Evolutionary conservation across 108 stramenopile genomes (phyloP).

Genomic region (Poteriospumella lacustris): DNA sequence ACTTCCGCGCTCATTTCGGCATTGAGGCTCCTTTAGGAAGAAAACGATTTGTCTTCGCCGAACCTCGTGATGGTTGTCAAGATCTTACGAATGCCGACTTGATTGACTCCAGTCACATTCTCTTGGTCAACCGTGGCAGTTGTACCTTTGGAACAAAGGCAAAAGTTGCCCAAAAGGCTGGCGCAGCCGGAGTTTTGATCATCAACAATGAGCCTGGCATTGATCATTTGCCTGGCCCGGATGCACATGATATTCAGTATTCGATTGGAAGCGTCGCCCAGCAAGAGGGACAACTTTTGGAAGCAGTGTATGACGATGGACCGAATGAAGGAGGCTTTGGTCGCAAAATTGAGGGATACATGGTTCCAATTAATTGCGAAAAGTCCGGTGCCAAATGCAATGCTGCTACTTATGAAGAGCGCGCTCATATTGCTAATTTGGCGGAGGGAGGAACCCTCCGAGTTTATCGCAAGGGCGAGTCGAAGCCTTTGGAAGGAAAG

Average conservation of each 20-base stretch:
- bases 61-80: constrained; percentile 45
- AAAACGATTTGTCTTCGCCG: constrained; percentile 37
- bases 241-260: constrained; percentile 35
- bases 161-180: constrained; percentile 35
- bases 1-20: constrained; percentile 53
- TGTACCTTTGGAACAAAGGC: constrained; percentile 46
- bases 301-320: constrained; percentile 20
- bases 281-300: constrained; percentile 11
- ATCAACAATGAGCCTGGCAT: constrained; percentile 47
- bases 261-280: constrained; percentile 12
- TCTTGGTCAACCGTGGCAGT: constrained; percentile 35
- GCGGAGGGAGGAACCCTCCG: constrained; percentile 27
- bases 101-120: not conserved
- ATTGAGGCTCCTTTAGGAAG: constrained; percentile 19
- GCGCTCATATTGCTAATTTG: constrained; percentile 32
- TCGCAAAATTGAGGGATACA: not conserved
- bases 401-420: constrained; percentile 45
- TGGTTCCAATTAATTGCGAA: constrained; percentile 29
- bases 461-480: constrained; percentile 24
- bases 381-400: constrained; percentile 25
- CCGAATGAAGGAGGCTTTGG: constrained; percentile 37
- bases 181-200: constrained; percentile 41
- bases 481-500: constrained; percentile 16
- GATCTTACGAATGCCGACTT: constrained; percentile 13
- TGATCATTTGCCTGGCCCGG: constrained; percentile 45